Conservation (phyloP, 2,329 filamentous ascomycete genomes). For the Ascochyta viciae-villosae region DNA sequence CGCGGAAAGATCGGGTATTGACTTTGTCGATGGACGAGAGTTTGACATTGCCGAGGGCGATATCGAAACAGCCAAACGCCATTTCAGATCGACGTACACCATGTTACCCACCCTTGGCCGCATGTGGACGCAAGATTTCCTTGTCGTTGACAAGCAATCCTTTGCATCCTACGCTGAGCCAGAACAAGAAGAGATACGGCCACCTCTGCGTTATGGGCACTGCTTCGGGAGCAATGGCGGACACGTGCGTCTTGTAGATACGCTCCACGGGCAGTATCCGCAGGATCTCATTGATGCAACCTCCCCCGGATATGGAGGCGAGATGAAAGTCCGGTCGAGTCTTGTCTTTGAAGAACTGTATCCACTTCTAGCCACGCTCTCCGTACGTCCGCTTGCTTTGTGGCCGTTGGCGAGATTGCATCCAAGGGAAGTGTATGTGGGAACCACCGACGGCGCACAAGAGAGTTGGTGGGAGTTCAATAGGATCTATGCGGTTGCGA, state of each 20-base stretch:
- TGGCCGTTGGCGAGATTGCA: not conserved
- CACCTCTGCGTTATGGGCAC: not conserved
- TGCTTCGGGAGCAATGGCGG: not conserved
- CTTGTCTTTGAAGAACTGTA: conserved; percentile 1
- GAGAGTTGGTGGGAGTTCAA: conserved; percentile 1
- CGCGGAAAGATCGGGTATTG: no score
- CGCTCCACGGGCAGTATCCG: not conserved
- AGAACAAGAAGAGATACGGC: not conserved
- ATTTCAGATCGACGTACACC: not conserved
- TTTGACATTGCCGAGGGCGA: no score
- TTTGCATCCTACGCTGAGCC: not conserved
- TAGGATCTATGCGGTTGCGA: not conserved
- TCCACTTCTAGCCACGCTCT: not conserved
- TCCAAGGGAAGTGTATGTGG: conserved; percentile 2
- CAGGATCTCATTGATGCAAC: not conserved
- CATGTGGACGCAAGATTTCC: conserved; percentile 2
- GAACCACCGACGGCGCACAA: not conserved
- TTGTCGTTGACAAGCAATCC: not conserved
- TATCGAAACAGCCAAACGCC: no score
- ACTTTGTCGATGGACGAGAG: no score
- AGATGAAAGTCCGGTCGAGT: conserved; percentile 1
- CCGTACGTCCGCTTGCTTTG: not conserved
- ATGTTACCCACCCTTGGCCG: not conserved
- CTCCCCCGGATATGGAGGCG: not conserved
- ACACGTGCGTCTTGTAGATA: not conserved